Evolutionary conservation across 2,329 filamentous ascomycete genomes (phyloP), one percentile per base, ranked within the genome.

Genomic region (Fusarium sp.): DNA sequence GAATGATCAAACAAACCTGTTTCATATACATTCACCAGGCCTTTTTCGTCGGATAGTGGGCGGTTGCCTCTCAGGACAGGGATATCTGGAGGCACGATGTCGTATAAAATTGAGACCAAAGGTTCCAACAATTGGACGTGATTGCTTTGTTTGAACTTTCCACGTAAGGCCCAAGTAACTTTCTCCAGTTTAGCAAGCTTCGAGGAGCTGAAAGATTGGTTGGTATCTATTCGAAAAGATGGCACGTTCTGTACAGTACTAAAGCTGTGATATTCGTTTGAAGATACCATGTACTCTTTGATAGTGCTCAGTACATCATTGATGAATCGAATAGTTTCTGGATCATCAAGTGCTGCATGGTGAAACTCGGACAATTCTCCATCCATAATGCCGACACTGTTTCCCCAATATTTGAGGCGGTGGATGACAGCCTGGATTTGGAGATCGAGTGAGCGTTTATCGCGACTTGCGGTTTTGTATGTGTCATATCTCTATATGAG

Each of bases 31-130:
- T 24, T 24, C 9, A 24, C 6, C 24, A 24, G 24, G 24, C 6
- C 9, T 7, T 24, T 24, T 24, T 6, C 9, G 24, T 24, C 7
- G 7, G 24, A 9, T 7, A 9, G 24, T 24, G 24, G 24, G 24
- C 9, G 24, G 24, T 24, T 24, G 24, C 24, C 24, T 24, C 7
- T 24, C 24, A 24, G 24, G 24, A 6, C 24, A 24, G 17, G 0
- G 0, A 6, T 6, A 0, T 30, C 28, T 0, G 19, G 47, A 0
- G 47, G 0, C 0, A 56, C 10, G 2, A 56, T 38, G 2, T 0
- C 38, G 4, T 53, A 56, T 7, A 56, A 47, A 4, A 53, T 28
- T 2, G 54, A 34, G 1, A 56, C 30, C 0, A 56, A 36, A 3
- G 15, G 7, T 0, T 38, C 47, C 14, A 56, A 15, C 7, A 23